phyloP scores from a whole-genome alignment of 225 moss, liverwort and hornwort species.

The Rhytidiadelphus loreus region DNA sequence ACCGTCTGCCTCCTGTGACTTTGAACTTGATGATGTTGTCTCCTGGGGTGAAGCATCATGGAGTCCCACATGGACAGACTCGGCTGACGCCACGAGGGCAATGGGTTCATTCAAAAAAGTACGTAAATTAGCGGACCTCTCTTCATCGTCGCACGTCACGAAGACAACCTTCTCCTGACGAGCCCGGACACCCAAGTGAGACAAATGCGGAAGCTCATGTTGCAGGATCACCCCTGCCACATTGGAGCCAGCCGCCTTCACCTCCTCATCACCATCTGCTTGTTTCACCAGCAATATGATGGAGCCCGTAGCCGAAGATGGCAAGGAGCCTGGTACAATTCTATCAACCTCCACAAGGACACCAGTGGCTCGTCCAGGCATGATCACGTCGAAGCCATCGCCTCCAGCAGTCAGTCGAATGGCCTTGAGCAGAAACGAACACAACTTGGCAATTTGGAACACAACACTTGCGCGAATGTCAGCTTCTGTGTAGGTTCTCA shows the following conservation, averaged over 20 bases:
- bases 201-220: conserved; percentile 93
- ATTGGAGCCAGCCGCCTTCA: conserved; percentile 84
- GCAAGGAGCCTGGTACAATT: conserved; percentile 73
- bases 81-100: conserved; percentile 65
- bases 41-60: conserved; percentile 16
- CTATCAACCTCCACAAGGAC: conserved; percentile 67
- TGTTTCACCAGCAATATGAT: conserved; percentile 77
- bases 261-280: conserved; percentile 98
- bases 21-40: background rate
- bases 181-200: conserved; percentile 93
- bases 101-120: conserved; percentile 33
- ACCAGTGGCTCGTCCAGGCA: conserved; percentile 77
- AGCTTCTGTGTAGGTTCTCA: conserved; percentile 83
- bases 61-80: conserved; percentile 43
- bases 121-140: conserved; percentile 42
- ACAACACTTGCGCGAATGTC: conserved; percentile 97
- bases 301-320: conserved; percentile 47
- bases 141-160: conserved; percentile 88
- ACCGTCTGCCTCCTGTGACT: background rate
- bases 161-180: conserved; percentile 92
- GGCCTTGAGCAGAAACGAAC: conserved; percentile 84
- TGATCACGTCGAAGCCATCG: conserved; percentile 85
- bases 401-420: conserved; percentile 54
- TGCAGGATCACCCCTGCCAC: conserved; percentile 84
- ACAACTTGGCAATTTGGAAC: conserved; percentile 84